Conservation (phyloP, 805 yeast genomes). For the Candida berthetii region DNA sequence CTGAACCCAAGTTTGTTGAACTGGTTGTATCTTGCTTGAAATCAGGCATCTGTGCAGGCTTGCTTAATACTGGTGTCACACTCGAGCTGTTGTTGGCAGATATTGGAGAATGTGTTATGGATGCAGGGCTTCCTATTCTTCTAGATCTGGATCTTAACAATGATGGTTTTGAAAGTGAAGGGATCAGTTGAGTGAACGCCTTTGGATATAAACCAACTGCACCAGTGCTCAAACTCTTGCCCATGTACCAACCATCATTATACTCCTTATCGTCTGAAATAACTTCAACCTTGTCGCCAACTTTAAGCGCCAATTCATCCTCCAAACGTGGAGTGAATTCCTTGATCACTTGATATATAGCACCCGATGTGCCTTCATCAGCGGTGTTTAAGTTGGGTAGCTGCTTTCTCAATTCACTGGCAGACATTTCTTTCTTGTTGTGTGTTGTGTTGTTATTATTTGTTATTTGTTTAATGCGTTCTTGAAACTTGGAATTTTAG, state of each 20-base stretch:
- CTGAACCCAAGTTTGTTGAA: background rate
- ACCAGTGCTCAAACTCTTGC: slow-evolving; percentile 65
- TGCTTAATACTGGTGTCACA: background rate
- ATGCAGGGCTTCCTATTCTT: slow-evolving; percentile 29
- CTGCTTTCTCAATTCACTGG: slow-evolving; percentile 2
- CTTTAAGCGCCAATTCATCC: slow-evolving; percentile 75
- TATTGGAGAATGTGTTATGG: slow-evolving; percentile 13
- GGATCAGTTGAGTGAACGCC: slow-evolving; percentile 64
- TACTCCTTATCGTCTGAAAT: slow-evolving; percentile 90
- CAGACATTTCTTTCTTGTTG: slow-evolving; percentile 1
- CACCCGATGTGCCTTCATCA: slow-evolving; percentile 18
- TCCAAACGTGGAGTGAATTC: slow-evolving; percentile 83
- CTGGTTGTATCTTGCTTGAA: too few species aligned
- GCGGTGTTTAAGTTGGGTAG: slow-evolving; percentile 8
- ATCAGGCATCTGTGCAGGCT: background rate
- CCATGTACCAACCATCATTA: slow-evolving; percentile 97
- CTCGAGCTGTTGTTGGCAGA: slow-evolving; percentile 3
- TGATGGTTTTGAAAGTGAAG: slow-evolving; percentile 30
- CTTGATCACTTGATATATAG: slow-evolving; percentile 60
- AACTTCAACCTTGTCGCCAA: slow-evolving; percentile 85
- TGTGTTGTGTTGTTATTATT: too few species aligned
- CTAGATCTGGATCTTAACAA: slow-evolving; percentile 57
- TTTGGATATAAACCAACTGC: slow-evolving; percentile 89
- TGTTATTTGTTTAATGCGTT: too few species aligned
- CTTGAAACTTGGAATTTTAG: too few species aligned